A percentile compares a stretch with the other conserved stretches of the same genome.
These are phyloP conservation scores for Shiraia bambusicola DNA, from an alignment of 2,329 filamentous ascomycete species.

Conservation along the genomic window DNA sequence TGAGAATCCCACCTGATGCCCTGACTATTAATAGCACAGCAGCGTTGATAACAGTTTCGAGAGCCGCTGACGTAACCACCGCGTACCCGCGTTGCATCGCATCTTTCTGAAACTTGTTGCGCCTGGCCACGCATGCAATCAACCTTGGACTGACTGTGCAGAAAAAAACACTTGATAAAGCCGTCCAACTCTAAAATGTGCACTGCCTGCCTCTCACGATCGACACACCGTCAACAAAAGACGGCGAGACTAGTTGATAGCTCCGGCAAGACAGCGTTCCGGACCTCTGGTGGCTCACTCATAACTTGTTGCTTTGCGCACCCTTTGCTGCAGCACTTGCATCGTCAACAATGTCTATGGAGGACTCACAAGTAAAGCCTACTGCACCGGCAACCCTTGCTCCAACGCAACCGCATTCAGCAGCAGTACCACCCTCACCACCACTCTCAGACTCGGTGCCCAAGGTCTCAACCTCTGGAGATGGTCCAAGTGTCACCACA, in stretches of 20 bases:
- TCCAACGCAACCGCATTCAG: constrained; percentile 12
- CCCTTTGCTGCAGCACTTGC: constrained; percentile 1
- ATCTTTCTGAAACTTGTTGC: too few relatives aligned
- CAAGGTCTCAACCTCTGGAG: constrained; percentile 20
- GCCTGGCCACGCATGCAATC: background rate
- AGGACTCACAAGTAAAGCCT: constrained; percentile 16
- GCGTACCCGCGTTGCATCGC: too few relatives aligned
- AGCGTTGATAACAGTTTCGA: too few relatives aligned
- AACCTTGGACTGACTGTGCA: constrained; percentile 4
- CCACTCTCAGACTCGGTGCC: constrained; percentile 26
- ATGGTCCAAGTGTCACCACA: constrained; percentile 15
- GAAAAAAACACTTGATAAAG: constrained; percentile 19
- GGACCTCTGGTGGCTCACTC: constrained; percentile 10
- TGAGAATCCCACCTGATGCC: too few relatives aligned
- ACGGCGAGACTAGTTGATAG: constrained; percentile 15
- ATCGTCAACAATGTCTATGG: constrained; percentile 17
- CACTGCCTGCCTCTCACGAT: constrained; percentile 15
- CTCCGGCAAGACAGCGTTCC: constrained; percentile 22
- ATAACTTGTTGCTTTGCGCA: background rate
- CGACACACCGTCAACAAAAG: constrained; percentile 8
- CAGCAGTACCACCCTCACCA: constrained; percentile 24
- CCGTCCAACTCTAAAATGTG: constrained; percentile 6
- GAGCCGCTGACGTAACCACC: too few relatives aligned
- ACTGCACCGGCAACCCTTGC: constrained; percentile 11
- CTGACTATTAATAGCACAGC: background rate